Base-by-base conservation (phyloP, 2,329 filamentous ascomycete genomes). In the Fusarium pseudoanthophilum region DNA sequence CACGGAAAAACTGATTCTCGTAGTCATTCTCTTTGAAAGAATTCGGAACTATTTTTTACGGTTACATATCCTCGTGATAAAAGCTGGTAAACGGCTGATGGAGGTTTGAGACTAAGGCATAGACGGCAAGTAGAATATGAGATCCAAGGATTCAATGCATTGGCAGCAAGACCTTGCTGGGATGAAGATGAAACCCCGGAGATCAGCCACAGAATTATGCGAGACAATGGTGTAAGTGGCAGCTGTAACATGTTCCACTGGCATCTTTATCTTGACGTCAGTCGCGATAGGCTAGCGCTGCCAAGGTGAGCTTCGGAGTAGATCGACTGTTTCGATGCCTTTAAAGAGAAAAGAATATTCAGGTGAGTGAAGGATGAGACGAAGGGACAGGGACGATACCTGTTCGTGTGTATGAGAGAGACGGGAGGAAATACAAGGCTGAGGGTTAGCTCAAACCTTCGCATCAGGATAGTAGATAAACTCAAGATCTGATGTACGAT, bases 131-230 rank as follows among this genome's bases (percentile, higher is more conserved):
- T 64, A 55, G 55, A 64, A 64, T 53, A 30, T 53, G 37, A 75
- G 72, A 76, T 76, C 55, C 52, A 48, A 26, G 49, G 24, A 43
- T 55, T 61, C 18, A 53, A 46, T 64, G 59, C 42, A 67, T 66
- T 71, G 59, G 57, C 60, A 64, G 45, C 52, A 61, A 59, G 62
- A 56, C 64, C 66, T 62, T 72, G 58, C 69, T 63, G 64, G 66
- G 74, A 70, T 57, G 65, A 72, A 72, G 51, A 72, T 75, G 72
- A 77, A 77, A 76, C 75, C 28, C 46, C 24, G n/a, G 32, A 69
- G 45, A 49, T 58, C 30, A 64, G 71, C 68, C 64, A 71, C 60
- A 60, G 49, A 74, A 72, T 48, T 39, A 74, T 65, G 64, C 57
- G 68, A 74, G 68, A 74, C 68, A 60, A 52, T 56, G 48, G 64